phyloP scores from a whole-genome alignment of 768 basidiomycete genomes.

The Austroboletus festivus region DNA sequence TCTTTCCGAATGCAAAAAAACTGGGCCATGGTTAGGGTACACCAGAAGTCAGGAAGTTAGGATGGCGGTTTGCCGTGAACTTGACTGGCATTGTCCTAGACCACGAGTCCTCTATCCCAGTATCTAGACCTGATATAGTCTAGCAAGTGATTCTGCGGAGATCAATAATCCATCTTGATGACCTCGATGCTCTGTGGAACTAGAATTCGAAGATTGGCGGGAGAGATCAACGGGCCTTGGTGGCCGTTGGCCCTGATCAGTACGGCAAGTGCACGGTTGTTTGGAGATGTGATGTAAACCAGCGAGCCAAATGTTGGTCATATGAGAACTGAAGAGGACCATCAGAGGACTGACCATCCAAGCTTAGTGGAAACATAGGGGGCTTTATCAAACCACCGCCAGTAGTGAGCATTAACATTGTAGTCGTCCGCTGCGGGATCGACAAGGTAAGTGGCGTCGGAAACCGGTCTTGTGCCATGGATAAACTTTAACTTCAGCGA shows the following conservation, averaged over 20 bases:
- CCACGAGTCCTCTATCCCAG: constrained; percentile 37
- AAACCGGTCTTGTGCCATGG: constrained; percentile 58
- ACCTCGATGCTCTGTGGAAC: constrained; percentile 46
- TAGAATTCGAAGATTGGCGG: constrained; percentile 58
- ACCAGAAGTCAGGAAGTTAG: constrained; percentile 34
- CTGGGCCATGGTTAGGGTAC: constrained; percentile 27
- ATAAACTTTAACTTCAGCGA: constrained; percentile 38
- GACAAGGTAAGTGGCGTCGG: constrained; percentile 62
- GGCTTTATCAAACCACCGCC: too few species aligned
- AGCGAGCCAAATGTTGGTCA: constrained; percentile 31
- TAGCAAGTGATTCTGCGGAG: constrained; percentile 48
- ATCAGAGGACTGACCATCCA: constrained; percentile 50
- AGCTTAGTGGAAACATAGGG: too few species aligned
- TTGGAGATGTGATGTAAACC: constrained; percentile 53
- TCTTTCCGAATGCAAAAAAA: constrained; percentile 41
- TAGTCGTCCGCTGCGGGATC: constrained; percentile 72
- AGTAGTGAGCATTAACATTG: constrained; percentile 68
- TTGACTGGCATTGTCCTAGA: constrained; percentile 17
- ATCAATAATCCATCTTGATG: constrained; percentile 43
- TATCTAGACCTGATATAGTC: constrained; percentile 45
- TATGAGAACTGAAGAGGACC: not conserved
- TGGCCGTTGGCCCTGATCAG: not conserved
- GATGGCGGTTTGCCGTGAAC: constrained; percentile 34
- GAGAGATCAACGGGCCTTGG: constrained; percentile 38
- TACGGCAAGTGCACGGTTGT: constrained; percentile 10